Conservation (phyloP, 1,284 basidiomycete species). For the Wallemia ichthyophaga region DNA sequence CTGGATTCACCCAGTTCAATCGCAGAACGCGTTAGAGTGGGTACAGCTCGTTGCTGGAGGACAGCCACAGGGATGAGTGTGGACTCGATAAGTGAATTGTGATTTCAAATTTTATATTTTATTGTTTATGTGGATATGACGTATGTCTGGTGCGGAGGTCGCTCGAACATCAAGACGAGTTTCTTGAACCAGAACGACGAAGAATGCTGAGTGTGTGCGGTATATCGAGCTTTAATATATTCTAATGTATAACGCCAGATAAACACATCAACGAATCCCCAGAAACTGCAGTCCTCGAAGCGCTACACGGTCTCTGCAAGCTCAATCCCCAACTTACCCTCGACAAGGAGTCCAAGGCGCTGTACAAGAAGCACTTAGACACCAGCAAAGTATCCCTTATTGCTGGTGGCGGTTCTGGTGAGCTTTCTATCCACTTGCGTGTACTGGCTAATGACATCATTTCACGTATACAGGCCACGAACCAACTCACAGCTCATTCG, state of each 20-base stretch:
- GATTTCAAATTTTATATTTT: not conserved
- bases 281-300: constrained; percentile 37
- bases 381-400: constrained; percentile 43
- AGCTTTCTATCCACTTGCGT: not conserved
- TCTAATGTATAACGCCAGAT: too few species aligned
- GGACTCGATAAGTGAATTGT: not conserved
- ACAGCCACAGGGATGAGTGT: not conserved
- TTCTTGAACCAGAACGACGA: too few species aligned
- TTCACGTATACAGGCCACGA: constrained; percentile 73
- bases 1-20: constrained; percentile 4
- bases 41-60: not conserved
- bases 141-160: not conserved
- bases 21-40: not conserved
- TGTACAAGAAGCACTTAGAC: constrained; percentile 28
- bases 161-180: too few species aligned
- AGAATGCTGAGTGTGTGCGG: too few species aligned
- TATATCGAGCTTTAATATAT: too few species aligned
- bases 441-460: too few species aligned
- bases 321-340: constrained; percentile 38
- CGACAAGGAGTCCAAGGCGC: constrained; percentile 20
- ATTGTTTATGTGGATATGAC: not conserved
- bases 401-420: constrained; percentile 46
- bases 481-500: constrained; percentile 47
- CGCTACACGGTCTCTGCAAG: constrained; percentile 36
- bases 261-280: constrained; percentile 50